These are phyloP conservation scores for Cadophora luteo-olivacea DNA, from an alignment of 2,329 filamentous ascomycete species.

Conservation along the genomic window DNA sequence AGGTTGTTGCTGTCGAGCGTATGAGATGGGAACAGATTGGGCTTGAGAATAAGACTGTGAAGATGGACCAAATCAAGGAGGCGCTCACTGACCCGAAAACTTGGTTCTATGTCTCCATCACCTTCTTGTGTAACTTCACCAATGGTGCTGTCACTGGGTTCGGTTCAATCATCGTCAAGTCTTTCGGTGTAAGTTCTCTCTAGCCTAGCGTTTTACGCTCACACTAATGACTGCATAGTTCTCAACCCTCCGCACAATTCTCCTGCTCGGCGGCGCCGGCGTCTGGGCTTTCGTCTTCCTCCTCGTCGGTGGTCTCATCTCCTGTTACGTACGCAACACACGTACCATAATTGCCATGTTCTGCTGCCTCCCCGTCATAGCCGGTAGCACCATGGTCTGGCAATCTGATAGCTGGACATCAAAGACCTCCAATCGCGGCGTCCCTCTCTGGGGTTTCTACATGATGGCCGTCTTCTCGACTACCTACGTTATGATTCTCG, in stretches of 20 bases:
- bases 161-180: slow-evolving; percentile 20
- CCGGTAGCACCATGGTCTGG: slow-evolving; percentile 20
- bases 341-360: slow-evolving; percentile 1
- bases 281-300: slow-evolving; percentile 8
- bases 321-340: slow-evolving; percentile 13
- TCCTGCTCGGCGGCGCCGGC: slow-evolving; percentile 36
- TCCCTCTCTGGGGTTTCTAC: slow-evolving; percentile 42
- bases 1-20: slow-evolving; percentile 44
- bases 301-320: slow-evolving; percentile 4
- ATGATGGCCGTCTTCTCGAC: slow-evolving; percentile 45
- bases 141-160: slow-evolving; percentile 19
- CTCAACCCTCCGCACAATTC: slow-evolving; percentile 11
- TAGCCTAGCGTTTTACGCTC: neutral
- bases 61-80: slow-evolving; percentile 48
- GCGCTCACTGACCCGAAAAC: slow-evolving; percentile 46
- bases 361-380: slow-evolving; percentile 27
- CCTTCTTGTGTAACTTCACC: slow-evolving; percentile 15
- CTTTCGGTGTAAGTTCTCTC: slow-evolving; percentile 7
- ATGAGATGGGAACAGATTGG: slow-evolving; percentile 28
- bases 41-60: slow-evolving; percentile 44
- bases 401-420: slow-evolving; percentile 2
- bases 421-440: neutral
- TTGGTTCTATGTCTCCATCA: slow-evolving; percentile 27
- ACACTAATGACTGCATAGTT: neutral
- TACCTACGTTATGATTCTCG: slow-evolving; percentile 37